Percentiles rank a stretch among this genome's conserved stretches.
These are phyloP conservation scores for Yamadazyma olivae DNA, from an alignment of 805 yeast genomes.

Conservation along the genomic window DNA sequence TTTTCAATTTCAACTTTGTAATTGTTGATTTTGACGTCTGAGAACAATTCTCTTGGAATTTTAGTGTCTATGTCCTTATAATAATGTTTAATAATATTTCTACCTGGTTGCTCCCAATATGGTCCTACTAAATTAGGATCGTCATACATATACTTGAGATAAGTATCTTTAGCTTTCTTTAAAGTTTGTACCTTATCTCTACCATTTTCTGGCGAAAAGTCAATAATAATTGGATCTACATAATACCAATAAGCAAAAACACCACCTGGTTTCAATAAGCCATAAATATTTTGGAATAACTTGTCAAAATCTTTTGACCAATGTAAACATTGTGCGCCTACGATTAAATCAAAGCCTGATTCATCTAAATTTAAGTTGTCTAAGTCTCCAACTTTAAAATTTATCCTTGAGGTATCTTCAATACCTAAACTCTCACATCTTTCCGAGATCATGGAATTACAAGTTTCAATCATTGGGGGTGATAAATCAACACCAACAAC, in stretches of 20 bases:
- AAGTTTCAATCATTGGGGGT: slow-evolving; percentile 43
- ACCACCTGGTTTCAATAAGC: slow-evolving; percentile 40
- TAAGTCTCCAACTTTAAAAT: slow-evolving; percentile 30
- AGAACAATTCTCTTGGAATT: slow-evolving; percentile 41
- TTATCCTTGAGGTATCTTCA: slow-evolving; percentile 22
- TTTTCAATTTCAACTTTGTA: slow-evolving; percentile 19
- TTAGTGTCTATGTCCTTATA: slow-evolving; percentile 40
- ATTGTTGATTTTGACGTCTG: slow-evolving; percentile 29
- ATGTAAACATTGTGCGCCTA: slow-evolving; percentile 42
- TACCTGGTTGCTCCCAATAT: slow-evolving; percentile 87
- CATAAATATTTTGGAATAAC: slow-evolving; percentile 27
- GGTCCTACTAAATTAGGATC: slow-evolving; percentile 52
- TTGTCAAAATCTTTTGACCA: slow-evolving; percentile 37
- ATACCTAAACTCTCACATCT: slow-evolving; percentile 23
- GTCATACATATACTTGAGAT: slow-evolving; percentile 41
- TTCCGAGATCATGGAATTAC: slow-evolving; percentile 25
- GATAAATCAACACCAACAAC: slow-evolving; percentile 49
- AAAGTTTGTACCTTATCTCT: slow-evolving; percentile 12
- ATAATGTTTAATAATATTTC: slow-evolving; percentile 47
- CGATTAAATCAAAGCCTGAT: slow-evolving; percentile 30
- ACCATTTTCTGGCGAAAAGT: slow-evolving; percentile 19
- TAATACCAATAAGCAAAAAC: slow-evolving; percentile 42
- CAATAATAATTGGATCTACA: slow-evolving; percentile 36
- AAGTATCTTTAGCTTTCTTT: slow-evolving; percentile 21
- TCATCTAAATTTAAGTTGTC: slow-evolving; percentile 20